phyloP scores from a whole-genome alignment of 768 basidiomycete genomes.

The Tulasnella sp. region DNA sequence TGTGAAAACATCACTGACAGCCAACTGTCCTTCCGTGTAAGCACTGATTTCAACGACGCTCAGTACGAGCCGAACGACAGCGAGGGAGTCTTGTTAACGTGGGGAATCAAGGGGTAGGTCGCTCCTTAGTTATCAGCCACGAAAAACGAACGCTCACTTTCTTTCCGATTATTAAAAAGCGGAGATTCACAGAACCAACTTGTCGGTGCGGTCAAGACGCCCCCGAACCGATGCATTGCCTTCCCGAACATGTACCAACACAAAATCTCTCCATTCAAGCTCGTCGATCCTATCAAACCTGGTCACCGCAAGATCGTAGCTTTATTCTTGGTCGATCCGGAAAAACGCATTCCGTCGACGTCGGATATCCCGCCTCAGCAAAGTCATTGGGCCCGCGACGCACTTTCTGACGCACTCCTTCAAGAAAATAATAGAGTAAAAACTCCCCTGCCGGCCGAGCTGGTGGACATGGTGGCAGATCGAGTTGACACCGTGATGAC shows the following conservation, averaged over 20 bases:
- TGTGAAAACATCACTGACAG: slow-evolving; percentile 37
- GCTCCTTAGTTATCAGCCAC: slow-evolving; percentile 31
- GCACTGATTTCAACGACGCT: slow-evolving; percentile 30
- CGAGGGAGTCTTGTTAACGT: slow-evolving; percentile 39
- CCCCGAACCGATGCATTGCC: slow-evolving; percentile 12
- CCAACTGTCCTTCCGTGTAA: slow-evolving; percentile 36
- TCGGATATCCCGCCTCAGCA: slow-evolving; percentile 17
- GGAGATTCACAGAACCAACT: neutral
- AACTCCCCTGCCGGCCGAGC: neutral
- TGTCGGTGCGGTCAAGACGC: neutral
- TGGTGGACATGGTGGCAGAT: neutral
- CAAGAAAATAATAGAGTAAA: too few relatives aligned
- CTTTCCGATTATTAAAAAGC: neutral
- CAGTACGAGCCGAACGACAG: slow-evolving; percentile 30
- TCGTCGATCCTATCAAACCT: slow-evolving; percentile 17
- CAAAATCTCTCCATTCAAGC: slow-evolving; percentile 4
- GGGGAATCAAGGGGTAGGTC: slow-evolving; percentile 40
- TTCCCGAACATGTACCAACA: slow-evolving; percentile 25
- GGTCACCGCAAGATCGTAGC: slow-evolving; percentile 24
- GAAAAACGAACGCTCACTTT: too few relatives aligned
- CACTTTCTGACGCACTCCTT: neutral
- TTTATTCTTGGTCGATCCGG: slow-evolving; percentile 9
- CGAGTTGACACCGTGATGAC: too few relatives aligned
- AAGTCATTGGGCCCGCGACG: neutral
- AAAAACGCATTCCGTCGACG: neutral